Conservation (phyloP, 2,329 filamentous ascomycete species). For the Ascochyta clinopodiicola region DNA sequence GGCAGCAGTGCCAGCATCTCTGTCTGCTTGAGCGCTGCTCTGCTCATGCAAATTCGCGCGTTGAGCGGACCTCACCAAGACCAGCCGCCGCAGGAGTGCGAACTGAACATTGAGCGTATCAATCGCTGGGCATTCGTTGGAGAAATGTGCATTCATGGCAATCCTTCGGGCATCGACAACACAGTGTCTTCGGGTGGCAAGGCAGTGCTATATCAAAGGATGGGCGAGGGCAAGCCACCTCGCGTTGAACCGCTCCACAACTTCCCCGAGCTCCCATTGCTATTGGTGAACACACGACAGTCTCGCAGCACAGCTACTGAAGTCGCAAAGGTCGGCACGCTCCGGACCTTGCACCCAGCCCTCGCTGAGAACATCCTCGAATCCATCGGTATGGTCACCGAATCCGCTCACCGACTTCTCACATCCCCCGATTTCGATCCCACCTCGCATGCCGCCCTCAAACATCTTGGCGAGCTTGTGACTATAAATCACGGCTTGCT, state of each 20-base stretch:
- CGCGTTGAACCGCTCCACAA: slow-evolving; percentile 77
- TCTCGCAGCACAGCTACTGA: slow-evolving; percentile 84
- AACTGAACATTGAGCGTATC: slow-evolving; percentile 89
- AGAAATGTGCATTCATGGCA: slow-evolving; percentile 97
- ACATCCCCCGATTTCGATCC: slow-evolving; percentile 71
- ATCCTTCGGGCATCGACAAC: slow-evolving; percentile 95
- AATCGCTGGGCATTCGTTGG: slow-evolving; percentile 98
- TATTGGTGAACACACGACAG: slow-evolving; percentile 89
- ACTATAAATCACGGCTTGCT: slow-evolving; percentile 92
- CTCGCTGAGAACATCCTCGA: slow-evolving; percentile 83
- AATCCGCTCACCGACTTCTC: slow-evolving; percentile 63
- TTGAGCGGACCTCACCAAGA: slow-evolving; percentile 90
- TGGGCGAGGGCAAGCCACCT: slow-evolving; percentile 78
- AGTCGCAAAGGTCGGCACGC: slow-evolving; percentile 80
- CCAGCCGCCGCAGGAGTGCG: slow-evolving; percentile 85
- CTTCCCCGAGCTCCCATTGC: slow-evolving; percentile 89
- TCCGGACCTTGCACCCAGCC: slow-evolving; percentile 74
- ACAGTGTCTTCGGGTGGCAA: slow-evolving; percentile 94
- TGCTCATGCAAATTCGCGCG: slow-evolving; percentile 86
- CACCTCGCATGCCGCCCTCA: slow-evolving; percentile 67
- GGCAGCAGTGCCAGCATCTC: slow-evolving; percentile 94
- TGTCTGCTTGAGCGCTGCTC: slow-evolving; percentile 83
- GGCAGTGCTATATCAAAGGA: slow-evolving; percentile 87
- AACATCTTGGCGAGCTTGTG: slow-evolving; percentile 84
- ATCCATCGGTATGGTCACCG: slow-evolving; percentile 78